Evolutionary conservation across 2,329 filamentous ascomycete genomes (phyloP).

Genomic region (Aureobasidium uvarum): DNA sequence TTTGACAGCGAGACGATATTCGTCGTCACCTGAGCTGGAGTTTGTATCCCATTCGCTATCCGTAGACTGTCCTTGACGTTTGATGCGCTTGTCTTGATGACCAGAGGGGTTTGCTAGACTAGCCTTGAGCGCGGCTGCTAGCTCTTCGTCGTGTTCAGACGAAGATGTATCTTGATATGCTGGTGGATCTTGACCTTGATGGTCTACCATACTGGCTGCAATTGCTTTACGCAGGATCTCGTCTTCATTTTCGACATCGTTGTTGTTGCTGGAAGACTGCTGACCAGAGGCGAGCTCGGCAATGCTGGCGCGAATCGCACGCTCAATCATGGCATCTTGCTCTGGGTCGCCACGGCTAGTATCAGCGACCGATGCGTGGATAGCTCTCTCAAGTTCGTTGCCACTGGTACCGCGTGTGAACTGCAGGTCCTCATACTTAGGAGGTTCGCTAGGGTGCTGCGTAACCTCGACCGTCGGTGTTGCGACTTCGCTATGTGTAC

Average conservation of each 20-base stretch:
- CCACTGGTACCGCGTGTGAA: conserved; percentile 40
- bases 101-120: conserved; percentile 31
- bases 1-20: conserved; percentile 10
- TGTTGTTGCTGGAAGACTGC: neutral
- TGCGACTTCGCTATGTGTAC: neutral
- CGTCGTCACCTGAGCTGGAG: conserved; percentile 34
- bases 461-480: conserved; percentile 23
- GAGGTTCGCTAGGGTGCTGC: conserved; percentile 35
- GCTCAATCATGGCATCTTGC: conserved; percentile 70
- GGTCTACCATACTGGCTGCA: conserved; percentile 48
- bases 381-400: conserved; percentile 66
- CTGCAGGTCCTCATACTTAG: conserved; percentile 41
- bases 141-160: conserved; percentile 33
- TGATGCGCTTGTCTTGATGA: conserved; percentile 3
- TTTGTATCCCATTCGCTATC: conserved; percentile 18
- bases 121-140: conserved; percentile 40
- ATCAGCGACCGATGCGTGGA: conserved; percentile 64
- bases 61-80: neutral
- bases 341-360: conserved; percentile 67
- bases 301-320: conserved; percentile 71
- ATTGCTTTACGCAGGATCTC: conserved; percentile 50
- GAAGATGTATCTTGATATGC: conserved; percentile 11
- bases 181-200: neutral
- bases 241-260: conserved; percentile 39
- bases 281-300: conserved; percentile 50